Evolutionary conservation across 2,329 filamentous ascomycete genomes (phyloP), one percentile per base, ranked within the genome.

Genomic region (Chrysoporthe puriensis): DNA sequence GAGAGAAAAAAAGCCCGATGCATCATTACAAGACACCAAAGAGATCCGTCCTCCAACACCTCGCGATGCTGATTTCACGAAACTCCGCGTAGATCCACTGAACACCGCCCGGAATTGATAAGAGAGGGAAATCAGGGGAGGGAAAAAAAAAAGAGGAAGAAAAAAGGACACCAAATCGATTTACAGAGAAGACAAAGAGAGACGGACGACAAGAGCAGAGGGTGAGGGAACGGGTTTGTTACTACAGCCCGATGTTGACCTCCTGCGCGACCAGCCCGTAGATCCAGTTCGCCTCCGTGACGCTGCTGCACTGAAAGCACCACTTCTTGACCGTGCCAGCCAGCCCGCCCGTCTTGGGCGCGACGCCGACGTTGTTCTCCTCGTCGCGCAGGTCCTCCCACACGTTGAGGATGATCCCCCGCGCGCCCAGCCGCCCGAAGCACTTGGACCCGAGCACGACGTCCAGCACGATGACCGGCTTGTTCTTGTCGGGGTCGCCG

Each of bases 361-460:
- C 86, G 21, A 81, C 77, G 36, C 85, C 86, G 13, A 84, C 81
- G 52, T 84, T 82, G 34, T 87, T 86, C 34, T 87, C 83, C 70
- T 86, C 86, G 70, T 90, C 86, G 61, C 88, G 88, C 72, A 90
- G 81, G 71, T 93, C 89, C 77, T 96, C 91, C 88, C 93, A 96
- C 46, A 97, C 91, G 71, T 91, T 94, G 66, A 97, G 89, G 1
- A 96, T 92, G 73, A 97, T 95, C 59, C 94, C 94, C 44, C 92
- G 91, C 72, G 91, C 88, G 5, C 93, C 94, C 69, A 97, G 88
- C 21, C 92, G 84, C 72, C 94, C 91, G 79, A 97, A 96, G 75
- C 92, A 94, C 66, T 88, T 91, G 76, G 94, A 93, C 13, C 91
- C 91, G 1, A 97, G 83, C 60, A 94, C 94, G 1, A 92, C 93